These are phyloP conservation scores for Lachnellula willkommii DNA, from an alignment of 2,329 filamentous ascomycete species.

Conservation along the genomic window DNA sequence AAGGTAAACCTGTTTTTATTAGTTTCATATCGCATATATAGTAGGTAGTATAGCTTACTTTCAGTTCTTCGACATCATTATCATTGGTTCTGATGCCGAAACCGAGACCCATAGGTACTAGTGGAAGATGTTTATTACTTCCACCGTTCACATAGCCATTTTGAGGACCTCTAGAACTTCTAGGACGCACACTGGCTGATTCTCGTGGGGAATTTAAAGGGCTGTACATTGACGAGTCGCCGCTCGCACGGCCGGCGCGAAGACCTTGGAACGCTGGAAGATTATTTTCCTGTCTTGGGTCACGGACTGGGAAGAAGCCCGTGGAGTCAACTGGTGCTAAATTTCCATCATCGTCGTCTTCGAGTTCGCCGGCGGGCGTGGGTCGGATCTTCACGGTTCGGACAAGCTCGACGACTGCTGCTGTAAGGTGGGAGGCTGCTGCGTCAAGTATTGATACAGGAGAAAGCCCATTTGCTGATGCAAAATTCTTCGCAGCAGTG, in stretches of 20 bases:
- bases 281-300: conserved; percentile 27
- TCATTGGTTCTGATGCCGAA: conserved; percentile 39
- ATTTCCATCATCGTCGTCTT: conserved; percentile 66
- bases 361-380: conserved; percentile 70
- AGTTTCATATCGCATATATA: conserved; percentile 6
- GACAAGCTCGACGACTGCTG: conserved; percentile 79
- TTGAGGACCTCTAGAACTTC: conserved; percentile 27
- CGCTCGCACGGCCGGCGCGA: conserved; percentile 52
- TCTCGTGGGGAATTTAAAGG: conserved; percentile 63
- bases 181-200: conserved; percentile 37
- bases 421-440: conserved; percentile 82
- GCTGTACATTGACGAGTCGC: conserved; percentile 70
- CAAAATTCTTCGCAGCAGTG: conserved; percentile 89
- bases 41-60: conserved; percentile 38
- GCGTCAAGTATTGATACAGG: conserved; percentile 93
- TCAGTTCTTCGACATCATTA: conserved; percentile 54
- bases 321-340: conserved; percentile 63
- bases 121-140: conserved; percentile 19
- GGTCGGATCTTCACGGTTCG: conserved; percentile 76
- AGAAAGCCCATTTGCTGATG: conserved; percentile 73
- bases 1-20: conserved; percentile 58
- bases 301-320: conserved; percentile 60
- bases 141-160: conserved; percentile 29
- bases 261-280: conserved; percentile 54
- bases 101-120: conserved; percentile 32